Percentiles rank a stretch among this genome's conserved stretches.
phyloP scores from a whole-genome alignment of 805 yeast genomes.

The Myxozyma nipponensis region DNA sequence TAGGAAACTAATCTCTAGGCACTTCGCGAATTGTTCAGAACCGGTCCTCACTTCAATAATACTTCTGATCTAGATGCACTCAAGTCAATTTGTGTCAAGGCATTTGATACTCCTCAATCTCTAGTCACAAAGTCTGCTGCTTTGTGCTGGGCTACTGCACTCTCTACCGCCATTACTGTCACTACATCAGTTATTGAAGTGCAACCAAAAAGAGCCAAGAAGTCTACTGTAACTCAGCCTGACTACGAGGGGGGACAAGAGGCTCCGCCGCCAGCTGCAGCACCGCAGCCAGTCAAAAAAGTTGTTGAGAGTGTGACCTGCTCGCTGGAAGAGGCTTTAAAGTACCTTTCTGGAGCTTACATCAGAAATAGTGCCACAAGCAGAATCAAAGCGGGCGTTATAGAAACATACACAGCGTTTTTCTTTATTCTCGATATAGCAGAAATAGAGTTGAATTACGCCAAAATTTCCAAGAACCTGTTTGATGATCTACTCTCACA shows the following conservation, averaged over 20 bases:
- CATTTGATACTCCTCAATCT: conserved; percentile 19
- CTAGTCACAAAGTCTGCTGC: conserved; percentile 25
- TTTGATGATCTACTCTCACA: conserved; percentile 26
- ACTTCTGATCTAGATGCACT: conserved; percentile 22
- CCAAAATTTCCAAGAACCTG: conserved; percentile 26
- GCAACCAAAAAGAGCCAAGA: conserved; percentile 23
- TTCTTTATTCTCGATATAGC: conserved; percentile 22
- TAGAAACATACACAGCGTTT: conserved; percentile 29
- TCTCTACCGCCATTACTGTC: conserved; percentile 19
- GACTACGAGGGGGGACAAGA: conserved; percentile 17
- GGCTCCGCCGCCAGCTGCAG: conserved; percentile 13
- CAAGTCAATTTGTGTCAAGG: conserved; percentile 13
- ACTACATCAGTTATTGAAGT: conserved; percentile 24
- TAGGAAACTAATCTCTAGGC: conserved; percentile 1
- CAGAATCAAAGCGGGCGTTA: conserved; percentile 31
- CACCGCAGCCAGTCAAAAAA: conserved; percentile 15
- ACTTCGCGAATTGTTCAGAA: conserved; percentile 18
- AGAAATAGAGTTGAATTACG: conserved; percentile 29
- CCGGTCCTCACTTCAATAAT: conserved; percentile 27
- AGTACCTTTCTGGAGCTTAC: conserved; percentile 27
- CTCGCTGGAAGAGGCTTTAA: conserved; percentile 28
- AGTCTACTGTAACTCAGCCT: conserved; percentile 14
- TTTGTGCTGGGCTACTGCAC: conserved; percentile 32
- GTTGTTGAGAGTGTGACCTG: conserved; percentile 25
- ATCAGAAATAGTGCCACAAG: conserved; percentile 21